Evolutionary conservation across 2,329 filamentous ascomycete genomes (phyloP).

Genomic region (Botrytis fragariae): DNA sequence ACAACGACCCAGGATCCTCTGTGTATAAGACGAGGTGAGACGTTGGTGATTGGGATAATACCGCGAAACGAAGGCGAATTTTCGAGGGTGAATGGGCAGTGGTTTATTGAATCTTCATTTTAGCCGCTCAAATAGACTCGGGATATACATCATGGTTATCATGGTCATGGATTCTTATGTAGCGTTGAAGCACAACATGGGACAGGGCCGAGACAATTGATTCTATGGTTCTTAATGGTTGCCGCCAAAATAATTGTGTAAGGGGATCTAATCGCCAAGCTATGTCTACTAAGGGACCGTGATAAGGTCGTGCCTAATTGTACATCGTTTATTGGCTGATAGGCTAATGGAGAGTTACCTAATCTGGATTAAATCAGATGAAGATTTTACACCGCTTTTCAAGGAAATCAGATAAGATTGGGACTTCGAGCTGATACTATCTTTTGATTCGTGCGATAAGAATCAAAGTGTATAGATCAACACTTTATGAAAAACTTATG

Average conservation of each 20-base stretch:
- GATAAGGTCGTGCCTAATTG: not conserved
- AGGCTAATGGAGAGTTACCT: not conserved
- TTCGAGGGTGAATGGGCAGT: not conserved
- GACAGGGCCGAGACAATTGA: not conserved
- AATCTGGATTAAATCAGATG: not conserved
- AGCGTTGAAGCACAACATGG: not conserved
- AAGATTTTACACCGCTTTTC: not conserved
- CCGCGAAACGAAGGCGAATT: not conserved
- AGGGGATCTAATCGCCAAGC: not conserved
- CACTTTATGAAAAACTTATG: not conserved
- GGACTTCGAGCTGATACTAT: rapidly evolving
- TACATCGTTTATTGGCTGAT: not conserved
- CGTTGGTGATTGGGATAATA: not conserved
- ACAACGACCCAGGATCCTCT: not conserved
- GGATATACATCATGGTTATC: not conserved
- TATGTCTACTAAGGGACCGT: not conserved
- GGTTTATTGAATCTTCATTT: not conserved
- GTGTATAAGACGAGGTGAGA: not conserved
- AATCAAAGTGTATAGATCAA: not conserved
- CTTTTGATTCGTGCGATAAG: not conserved
- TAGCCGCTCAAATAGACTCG: not conserved
- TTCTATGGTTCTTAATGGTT: not conserved
- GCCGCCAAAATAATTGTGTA: not conserved
- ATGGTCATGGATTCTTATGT: not conserved
- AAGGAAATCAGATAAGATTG: not conserved